Evolutionary conservation across 202 grass and related monocot species (phyloP), one percentile per base, ranked within the genome.

Genomic region (Setaria italica): DNA sequence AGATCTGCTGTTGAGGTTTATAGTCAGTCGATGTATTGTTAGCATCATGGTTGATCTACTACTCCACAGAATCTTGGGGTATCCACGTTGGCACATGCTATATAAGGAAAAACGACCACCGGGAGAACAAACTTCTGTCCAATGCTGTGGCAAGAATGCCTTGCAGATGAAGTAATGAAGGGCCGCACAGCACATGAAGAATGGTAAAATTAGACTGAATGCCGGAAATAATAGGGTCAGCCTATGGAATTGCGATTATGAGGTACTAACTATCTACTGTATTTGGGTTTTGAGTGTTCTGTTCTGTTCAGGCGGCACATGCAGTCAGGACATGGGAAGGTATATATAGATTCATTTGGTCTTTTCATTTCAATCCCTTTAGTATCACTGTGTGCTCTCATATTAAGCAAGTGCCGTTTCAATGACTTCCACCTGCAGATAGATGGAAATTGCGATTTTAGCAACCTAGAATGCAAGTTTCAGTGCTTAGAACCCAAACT

Each of bases 331-430:
- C 95, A 98, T 5, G 95, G 93, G 76, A 89, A 94, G 12, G 89
- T 92, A 76, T 95, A 98, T 84, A 98, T 88, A 4, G 95, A 98
- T 83, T 98, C 93, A 59, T 86, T 95, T 83, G 93, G 80, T 85
- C 91, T 92, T 91, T 95, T 98, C 48, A 94, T 87, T 80, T 98
- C 95, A 64, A 95, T 84, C 62, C 95, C 95, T 82, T 98, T 98
- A 11, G 86, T 73, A 85, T 98, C 95, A 17, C 95, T 94, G 35
- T 95, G 95, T 20, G 74, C 65, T 88, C 95, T 92, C 95, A 98
- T 98, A 73, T 70, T 93, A 70, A 98, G 78, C 75, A 98, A 91
- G 70, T 94, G 93, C 1, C 89, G 84, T 81, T 94, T 95, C 83
- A 98, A 88, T 29, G 91, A 67, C 77, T 95, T 95, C 95, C 93